Evolutionary conservation across 1,284 basidiomycete genomes (phyloP).

Genomic region (Pseudozyma sp.): DNA sequence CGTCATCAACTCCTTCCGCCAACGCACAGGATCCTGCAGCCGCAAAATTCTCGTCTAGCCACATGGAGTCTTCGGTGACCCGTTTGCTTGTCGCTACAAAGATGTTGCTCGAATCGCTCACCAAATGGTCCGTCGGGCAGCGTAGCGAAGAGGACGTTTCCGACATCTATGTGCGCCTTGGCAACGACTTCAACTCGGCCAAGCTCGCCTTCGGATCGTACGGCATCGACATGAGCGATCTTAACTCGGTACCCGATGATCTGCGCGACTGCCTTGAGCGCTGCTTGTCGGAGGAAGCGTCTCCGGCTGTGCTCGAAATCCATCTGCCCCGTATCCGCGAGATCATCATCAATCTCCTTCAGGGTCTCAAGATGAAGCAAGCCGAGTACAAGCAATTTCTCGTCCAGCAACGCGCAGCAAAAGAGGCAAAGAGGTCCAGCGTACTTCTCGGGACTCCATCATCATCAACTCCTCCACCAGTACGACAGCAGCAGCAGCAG

Average conservation of each 20-base stretch:
- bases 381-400: constrained; percentile 74
- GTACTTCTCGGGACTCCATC: constrained; percentile 18
- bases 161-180: constrained; percentile 94
- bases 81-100: constrained; percentile 94
- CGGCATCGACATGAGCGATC: constrained; percentile 91
- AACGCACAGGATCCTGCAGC: constrained; percentile 17
- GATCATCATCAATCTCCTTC: constrained; percentile 91
- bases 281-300: constrained; percentile 89
- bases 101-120: constrained; percentile 89
- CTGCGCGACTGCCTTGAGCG: constrained; percentile 88
- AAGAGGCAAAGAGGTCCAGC: constrained; percentile 29
- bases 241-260: constrained; percentile 87
- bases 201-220: constrained; percentile 87
- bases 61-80: constrained; percentile 90
- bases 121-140: constrained; percentile 74
- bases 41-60: constrained; percentile 56
- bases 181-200: constrained; percentile 96
- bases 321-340: constrained; percentile 90
- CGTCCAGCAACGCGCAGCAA: constrained; percentile 51
- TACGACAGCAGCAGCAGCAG: constrained; percentile 8
- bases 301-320: constrained; percentile 82
- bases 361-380: constrained; percentile 92
- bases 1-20: constrained; percentile 6
- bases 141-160: constrained; percentile 87
- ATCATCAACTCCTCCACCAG: constrained; percentile 18